Evolutionary conservation across 805 yeast species (phyloP).

Genomic region (Saturnispora zaruensis): DNA sequence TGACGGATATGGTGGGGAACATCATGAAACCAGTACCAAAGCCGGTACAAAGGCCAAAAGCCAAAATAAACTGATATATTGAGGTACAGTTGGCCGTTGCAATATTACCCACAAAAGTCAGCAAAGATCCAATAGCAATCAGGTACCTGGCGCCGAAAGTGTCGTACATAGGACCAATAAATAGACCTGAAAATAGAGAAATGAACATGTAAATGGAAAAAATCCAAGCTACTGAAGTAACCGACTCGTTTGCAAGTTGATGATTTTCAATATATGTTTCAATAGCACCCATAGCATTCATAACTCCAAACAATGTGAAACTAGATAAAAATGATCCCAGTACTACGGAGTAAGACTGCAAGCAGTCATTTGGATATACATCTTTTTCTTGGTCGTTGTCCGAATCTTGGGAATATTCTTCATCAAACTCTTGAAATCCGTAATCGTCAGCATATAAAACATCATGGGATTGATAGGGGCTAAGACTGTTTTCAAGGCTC

Average conservation of each 20-base stretch:
- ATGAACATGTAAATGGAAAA: slow-evolving; percentile 51
- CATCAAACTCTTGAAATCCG: background rate
- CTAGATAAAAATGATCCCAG: slow-evolving; percentile 51
- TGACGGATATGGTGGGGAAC: slow-evolving; percentile 54
- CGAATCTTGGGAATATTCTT: background rate
- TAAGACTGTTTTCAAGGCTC: background rate
- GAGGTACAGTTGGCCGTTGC: slow-evolving; percentile 45
- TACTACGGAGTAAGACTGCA: slow-evolving; percentile 44
- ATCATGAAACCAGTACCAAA: slow-evolving; percentile 51
- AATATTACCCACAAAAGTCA: slow-evolving; percentile 45
- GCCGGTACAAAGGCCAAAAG: slow-evolving; percentile 51
- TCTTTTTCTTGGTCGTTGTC: slow-evolving; percentile 1
- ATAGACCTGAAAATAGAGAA: slow-evolving; percentile 34
- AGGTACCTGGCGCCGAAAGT: slow-evolving; percentile 45
- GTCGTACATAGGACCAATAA: slow-evolving; percentile 48
- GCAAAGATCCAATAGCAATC: slow-evolving; percentile 34
- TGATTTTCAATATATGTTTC: slow-evolving; percentile 51
- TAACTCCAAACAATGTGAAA: slow-evolving; percentile 42
- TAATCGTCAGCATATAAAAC: background rate
- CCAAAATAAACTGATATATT: slow-evolving; percentile 52
- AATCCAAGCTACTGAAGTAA: slow-evolving; percentile 56
- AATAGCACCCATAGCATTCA: slow-evolving; percentile 54
- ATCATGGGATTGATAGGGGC: background rate
- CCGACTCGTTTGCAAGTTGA: slow-evolving; percentile 38
- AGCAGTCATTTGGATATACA: slow-evolving; percentile 52